Conservation (phyloP, 2,329 filamentous ascomycete species). For the Calonectria hongkongensis region DNA sequence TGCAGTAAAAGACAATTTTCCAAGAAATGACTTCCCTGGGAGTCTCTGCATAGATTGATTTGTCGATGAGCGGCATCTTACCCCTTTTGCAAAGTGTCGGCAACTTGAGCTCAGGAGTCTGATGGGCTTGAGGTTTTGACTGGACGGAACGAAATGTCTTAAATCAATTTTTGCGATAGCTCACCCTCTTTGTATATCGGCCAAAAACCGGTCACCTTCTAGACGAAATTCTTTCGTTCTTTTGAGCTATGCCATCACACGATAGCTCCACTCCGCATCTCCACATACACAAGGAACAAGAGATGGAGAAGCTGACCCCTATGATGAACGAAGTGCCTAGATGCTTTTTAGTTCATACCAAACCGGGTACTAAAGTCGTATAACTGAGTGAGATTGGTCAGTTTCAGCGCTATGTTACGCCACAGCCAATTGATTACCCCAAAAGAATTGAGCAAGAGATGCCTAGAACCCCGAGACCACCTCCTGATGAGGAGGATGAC, state of each 20-base stretch:
- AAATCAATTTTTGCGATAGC: neutral
- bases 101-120: neutral
- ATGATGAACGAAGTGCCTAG: too few species aligned
- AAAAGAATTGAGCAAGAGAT: neutral
- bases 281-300: neutral
- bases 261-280: neutral
- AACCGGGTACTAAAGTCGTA: neutral
- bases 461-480: neutral
- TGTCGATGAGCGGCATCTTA: slow-evolving; percentile 29
- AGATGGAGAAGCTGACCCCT: neutral
- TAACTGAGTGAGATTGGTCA: neutral
- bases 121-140: neutral
- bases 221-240: neutral
- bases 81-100: neutral
- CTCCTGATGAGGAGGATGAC: neutral
- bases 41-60: slow-evolving; percentile 31
- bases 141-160: neutral
- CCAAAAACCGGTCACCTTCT: neutral
- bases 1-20: slow-evolving; percentile 36
- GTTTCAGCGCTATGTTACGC: neutral
- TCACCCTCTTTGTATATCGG: neutral
- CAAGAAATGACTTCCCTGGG: slow-evolving; percentile 35
- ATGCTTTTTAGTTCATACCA: neutral
- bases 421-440: neutral
- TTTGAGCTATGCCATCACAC: neutral